Conservation (phyloP, 2,329 filamentous ascomycete genomes). For the Aaosphaeria pasadenensis region DNA sequence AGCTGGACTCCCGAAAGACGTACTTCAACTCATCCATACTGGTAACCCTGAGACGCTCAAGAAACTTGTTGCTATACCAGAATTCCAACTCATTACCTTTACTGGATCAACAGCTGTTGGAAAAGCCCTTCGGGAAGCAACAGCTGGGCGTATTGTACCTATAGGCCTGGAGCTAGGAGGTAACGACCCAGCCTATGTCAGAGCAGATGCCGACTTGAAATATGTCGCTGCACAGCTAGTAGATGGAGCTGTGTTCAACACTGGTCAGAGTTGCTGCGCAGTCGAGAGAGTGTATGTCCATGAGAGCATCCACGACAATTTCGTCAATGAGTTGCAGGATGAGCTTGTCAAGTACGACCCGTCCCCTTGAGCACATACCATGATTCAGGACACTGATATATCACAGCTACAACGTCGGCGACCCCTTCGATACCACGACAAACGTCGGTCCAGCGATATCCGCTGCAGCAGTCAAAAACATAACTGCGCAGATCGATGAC, state of each 20-base stretch:
- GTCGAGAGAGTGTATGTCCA: constrained; percentile 91
- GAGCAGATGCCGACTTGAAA: constrained; percentile 78
- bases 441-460: constrained; percentile 89
- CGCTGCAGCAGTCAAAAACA: constrained; percentile 70
- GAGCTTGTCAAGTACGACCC: constrained; percentile 61
- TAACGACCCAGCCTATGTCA: constrained; percentile 90
- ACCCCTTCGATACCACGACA: constrained; percentile 74
- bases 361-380: neutral
- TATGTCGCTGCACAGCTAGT: constrained; percentile 95
- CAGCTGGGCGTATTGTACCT: constrained; percentile 76
- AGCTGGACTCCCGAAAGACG: constrained; percentile 77
- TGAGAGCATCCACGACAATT: constrained; percentile 77
- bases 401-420: constrained; percentile 66
- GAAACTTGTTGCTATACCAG: constrained; percentile 71
- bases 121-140: constrained; percentile 81
- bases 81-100: constrained; percentile 81
- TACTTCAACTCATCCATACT: constrained; percentile 89
- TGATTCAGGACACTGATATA: neutral
- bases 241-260: constrained; percentile 95
- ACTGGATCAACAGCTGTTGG: constrained; percentile 90
- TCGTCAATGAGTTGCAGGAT: constrained; percentile 74
- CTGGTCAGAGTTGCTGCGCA: constrained; percentile 92
- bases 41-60: constrained; percentile 76
- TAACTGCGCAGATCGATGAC: constrained; percentile 76
- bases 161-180: constrained; percentile 90